phyloP scores from a whole-genome alignment of 208 protist species.

The Trypanosoma vivax region DNA sequence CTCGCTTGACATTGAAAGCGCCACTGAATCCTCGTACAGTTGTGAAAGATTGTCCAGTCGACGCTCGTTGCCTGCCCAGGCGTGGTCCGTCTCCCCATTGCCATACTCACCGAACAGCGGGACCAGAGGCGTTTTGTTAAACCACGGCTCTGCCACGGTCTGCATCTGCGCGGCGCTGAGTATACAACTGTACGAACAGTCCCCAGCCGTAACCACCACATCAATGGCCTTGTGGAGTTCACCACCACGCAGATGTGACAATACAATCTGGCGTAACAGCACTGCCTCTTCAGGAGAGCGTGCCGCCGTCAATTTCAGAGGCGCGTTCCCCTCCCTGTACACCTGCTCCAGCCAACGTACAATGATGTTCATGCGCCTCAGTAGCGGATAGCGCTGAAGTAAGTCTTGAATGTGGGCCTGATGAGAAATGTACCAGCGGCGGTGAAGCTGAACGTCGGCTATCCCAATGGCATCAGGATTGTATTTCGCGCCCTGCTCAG shows the following conservation, averaged over 20 bases:
- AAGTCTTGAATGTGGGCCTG: conserved; percentile 66
- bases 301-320: conserved; percentile 8
- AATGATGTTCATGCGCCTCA: conserved; percentile 60
- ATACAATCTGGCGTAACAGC: conserved; percentile 61
- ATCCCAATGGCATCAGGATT: conserved; percentile 64
- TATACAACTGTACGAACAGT: conserved; percentile 72
- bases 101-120: conserved; percentile 84
- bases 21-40: conserved; percentile 55
- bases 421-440: conserved; percentile 78
- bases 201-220: conserved; percentile 32
- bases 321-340: conserved; percentile 32
- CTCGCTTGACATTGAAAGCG: conserved; percentile 5
- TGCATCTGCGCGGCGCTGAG: conserved; percentile 74
- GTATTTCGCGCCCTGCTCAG: conserved; percentile 38
- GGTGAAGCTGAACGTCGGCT: conserved; percentile 42
- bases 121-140: conserved; percentile 39
- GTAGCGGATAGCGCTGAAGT: conserved; percentile 41
- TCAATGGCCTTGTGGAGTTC: conserved; percentile 58
- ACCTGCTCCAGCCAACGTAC: conserved; percentile 68
- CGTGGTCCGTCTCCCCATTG: conserved; percentile 43
- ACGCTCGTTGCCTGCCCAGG: conserved; percentile 63
- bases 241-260: conserved; percentile 62
- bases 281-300: conserved; percentile 39
- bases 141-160: conserved; percentile 69
- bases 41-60: conserved; percentile 69